Evolutionary conservation across 805 yeast genomes (phyloP).

Genomic region (Pichia gijzeniarum): DNA sequence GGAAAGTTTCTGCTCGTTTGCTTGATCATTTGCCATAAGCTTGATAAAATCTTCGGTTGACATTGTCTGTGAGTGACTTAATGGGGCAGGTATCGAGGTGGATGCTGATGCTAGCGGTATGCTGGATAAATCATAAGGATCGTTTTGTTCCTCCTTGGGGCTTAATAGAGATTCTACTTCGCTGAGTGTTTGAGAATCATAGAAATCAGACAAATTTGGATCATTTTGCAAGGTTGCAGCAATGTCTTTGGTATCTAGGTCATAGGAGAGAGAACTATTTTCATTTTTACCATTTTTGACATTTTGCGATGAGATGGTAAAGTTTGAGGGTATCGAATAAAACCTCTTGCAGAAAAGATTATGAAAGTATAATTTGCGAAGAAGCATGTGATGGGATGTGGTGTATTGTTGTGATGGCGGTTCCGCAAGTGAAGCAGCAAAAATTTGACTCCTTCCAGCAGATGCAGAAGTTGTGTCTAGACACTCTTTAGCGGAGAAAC

Average conservation of each 20-base stretch:
- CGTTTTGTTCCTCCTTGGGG: conserved; percentile 4
- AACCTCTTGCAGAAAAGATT: neutral
- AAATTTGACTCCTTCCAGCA: no score
- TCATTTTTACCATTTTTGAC: no score
- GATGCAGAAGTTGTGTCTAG: no score
- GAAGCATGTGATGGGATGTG: neutral
- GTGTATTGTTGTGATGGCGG: neutral
- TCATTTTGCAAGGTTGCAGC: conserved; percentile 23
- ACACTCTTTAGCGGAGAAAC: no score
- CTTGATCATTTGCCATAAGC: conserved; percentile 12
- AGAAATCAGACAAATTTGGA: conserved; percentile 27
- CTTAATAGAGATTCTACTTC: neutral
- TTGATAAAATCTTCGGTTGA: conserved; percentile 18
- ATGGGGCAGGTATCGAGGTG: neutral
- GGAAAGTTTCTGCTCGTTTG: neutral
- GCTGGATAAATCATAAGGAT: conserved; percentile 20
- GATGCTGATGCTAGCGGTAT: conserved; percentile 3
- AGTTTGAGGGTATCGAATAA: conserved; percentile 6
- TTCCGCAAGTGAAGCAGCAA: neutral
- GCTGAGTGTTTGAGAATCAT: conserved; percentile 11
- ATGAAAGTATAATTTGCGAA: no score
- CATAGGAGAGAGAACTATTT: neutral
- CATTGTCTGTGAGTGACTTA: conserved; percentile 18
- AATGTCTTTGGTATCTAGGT: conserved; percentile 9
- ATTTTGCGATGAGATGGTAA: neutral